Conservation (phyloP, 225 moss, liverwort and hornwort genomes). For the Pseudisothecium myosuroides region DNA sequence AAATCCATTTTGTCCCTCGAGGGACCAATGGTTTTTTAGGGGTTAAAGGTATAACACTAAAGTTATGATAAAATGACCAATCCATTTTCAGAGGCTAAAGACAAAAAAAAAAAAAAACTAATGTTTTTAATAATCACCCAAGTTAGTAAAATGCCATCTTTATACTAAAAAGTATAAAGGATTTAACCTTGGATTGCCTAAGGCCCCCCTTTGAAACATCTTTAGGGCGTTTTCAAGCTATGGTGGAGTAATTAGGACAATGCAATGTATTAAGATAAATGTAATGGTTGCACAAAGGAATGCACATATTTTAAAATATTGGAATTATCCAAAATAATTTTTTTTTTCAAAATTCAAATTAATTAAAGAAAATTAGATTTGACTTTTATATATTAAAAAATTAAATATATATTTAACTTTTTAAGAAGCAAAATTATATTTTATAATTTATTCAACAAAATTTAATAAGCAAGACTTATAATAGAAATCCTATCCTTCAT, state of each 20-base stretch:
- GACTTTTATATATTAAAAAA: neutral
- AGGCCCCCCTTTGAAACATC: no score
- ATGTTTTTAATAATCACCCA: neutral
- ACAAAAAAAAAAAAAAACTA: accelerated
- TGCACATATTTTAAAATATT: neutral
- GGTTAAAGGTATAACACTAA: neutral
- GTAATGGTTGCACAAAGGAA: neutral
- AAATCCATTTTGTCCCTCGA: no score
- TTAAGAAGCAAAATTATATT: neutral
- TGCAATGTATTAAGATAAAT: neutral
- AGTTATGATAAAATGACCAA: neutral
- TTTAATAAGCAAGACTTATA: neutral
- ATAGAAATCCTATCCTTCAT: no score
- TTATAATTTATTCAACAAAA: neutral
- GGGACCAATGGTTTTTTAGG: no score
- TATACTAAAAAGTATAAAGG: neutral
- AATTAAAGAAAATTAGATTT: neutral
- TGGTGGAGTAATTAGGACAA: neutral
- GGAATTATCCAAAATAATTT: neutral
- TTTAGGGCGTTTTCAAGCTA: no score
- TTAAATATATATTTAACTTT: neutral
- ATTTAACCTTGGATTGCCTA: no score
- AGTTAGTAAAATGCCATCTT: neutral
- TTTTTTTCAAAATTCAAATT: no score
- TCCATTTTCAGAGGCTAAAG: neutral